Evolutionary conservation across 352 stramenopile genomes (phyloP), one percentile per base, ranked within the genome.

Genomic region (Thalassiosira mediterranea): DNA sequence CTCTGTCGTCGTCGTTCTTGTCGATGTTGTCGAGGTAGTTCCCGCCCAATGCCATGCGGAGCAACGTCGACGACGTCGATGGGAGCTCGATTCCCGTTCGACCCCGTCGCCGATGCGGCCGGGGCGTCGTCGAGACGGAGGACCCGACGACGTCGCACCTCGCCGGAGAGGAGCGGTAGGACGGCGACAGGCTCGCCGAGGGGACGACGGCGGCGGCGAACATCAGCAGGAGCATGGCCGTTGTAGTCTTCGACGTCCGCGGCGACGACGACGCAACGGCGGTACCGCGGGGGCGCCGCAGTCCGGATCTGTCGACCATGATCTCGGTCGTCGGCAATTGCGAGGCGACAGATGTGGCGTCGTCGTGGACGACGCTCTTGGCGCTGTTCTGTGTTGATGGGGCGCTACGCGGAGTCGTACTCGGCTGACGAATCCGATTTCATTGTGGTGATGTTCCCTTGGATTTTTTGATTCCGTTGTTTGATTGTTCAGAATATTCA

Each of bases 11-110:
- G 10, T 59, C 21, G 17, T 60, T 51, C n/a, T 7, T 52, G 47
- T 46, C 49, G 5, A 71, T 71, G 31, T 71, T 40, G 25, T 71
- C 61, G 13, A 71, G 61, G 49, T 71, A 71, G 15, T 71, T 71
- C n/a, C 47, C 47, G 1, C 61, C 61, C 29, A 71, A 31, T 1
- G 61, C 61, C 61, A 71, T 71, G 4, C 23, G 44, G 21, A 72
- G 25, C 34, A 25, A 34, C 0, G 48, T 42, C 51, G 15, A 31
- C 3, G 31, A 65, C 25, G 13, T 23, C 5, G 44, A 53, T 53
- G 44, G 21, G 44, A 5, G 15, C 15, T 53, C 44, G 8, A 26
- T 53, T 7, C 21, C 15, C 15, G 21, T 44, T 44, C 15, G 8
- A 15, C 37, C 15, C 5, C 15, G 17, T 53, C 21, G 44, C 15